These are phyloP conservation scores for Leishmania tarentolae DNA, from an alignment of 208 protist species.

Conservation along the genomic window DNA sequence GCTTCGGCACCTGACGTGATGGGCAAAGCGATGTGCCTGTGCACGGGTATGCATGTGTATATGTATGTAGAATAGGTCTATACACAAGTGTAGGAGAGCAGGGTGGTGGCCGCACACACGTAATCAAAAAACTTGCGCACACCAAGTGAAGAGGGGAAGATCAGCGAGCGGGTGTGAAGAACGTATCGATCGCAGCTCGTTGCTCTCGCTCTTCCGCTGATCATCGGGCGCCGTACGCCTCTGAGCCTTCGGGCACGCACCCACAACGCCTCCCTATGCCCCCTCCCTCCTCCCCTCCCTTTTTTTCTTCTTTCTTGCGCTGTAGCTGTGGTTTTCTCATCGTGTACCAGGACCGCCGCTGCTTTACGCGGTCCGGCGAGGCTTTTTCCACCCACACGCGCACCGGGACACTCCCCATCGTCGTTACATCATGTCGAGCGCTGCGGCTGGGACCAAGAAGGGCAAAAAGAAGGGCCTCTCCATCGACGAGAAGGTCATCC, in stretches of 20 bases:
- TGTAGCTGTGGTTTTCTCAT: not conserved
- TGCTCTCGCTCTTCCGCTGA: not conserved
- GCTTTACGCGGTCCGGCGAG: too few relatives aligned
- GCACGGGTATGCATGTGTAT: not conserved
- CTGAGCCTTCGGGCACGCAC: not conserved
- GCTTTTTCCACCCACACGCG: not conserved
- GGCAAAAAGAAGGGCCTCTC: slow-evolving; percentile 73
- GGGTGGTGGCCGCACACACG: not conserved
- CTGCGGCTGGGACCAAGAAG: slow-evolving; percentile 34
- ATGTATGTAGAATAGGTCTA: not conserved
- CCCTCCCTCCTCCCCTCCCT: not conserved
- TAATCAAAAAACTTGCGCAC: not conserved
- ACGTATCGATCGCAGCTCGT: not conserved
- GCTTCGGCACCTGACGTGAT: not conserved
- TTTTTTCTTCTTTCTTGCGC: not conserved
- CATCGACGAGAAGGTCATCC: slow-evolving; percentile 78
- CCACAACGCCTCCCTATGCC: too few relatives aligned
- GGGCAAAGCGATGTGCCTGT: not conserved
- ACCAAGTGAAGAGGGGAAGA: not conserved
- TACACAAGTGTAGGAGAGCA: not conserved
- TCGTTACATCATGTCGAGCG: not conserved
- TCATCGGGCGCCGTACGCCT: not conserved
- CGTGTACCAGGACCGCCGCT: not conserved
- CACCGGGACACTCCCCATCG: not conserved
- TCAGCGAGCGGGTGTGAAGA: not conserved